Conservation (phyloP, 2,329 filamentous ascomycete genomes). For the Corinectria fuckeliana region DNA sequence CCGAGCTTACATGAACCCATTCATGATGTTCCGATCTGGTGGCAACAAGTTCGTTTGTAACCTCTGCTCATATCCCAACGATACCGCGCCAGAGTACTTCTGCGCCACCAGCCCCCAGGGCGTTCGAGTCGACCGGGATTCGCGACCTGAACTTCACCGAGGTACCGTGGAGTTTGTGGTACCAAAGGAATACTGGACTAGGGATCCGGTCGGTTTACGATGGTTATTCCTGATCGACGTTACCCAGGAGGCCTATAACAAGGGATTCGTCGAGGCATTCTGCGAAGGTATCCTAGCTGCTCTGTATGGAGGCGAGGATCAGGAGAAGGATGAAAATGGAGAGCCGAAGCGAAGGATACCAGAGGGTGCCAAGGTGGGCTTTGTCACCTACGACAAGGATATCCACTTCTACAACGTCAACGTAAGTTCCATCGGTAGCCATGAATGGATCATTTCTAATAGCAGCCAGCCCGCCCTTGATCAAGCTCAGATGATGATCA, state of each 20-base stretch:
- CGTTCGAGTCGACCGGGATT: slow-evolving; percentile 83
- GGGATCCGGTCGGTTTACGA: slow-evolving; percentile 84
- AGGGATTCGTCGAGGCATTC: slow-evolving; percentile 87
- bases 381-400: slow-evolving; percentile 95
- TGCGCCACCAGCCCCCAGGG: slow-evolving; percentile 88
- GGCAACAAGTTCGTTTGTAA: slow-evolving; percentile 98
- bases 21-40: slow-evolving; percentile 95
- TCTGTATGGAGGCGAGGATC: slow-evolving; percentile 74
- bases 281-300: slow-evolving; percentile 87
- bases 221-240: slow-evolving; percentile 95
- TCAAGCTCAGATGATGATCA: slow-evolving; percentile 96
- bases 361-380: slow-evolving; percentile 84
- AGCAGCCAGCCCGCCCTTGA: slow-evolving; percentile 70
- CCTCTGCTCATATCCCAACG: slow-evolving; percentile 96
- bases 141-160: slow-evolving; percentile 85
- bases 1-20: slow-evolving; percentile 96
- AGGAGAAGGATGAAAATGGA: slow-evolving; percentile 56
- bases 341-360: slow-evolving; percentile 68
- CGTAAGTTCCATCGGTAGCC: slow-evolving; percentile 55
- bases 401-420: slow-evolving; percentile 98
- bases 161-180: slow-evolving; percentile 97
- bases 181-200: slow-evolving; percentile 98
- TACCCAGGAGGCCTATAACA: slow-evolving; percentile 88
- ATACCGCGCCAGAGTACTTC: slow-evolving; percentile 91
- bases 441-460: slow-evolving; percentile 20